Evolutionary conservation across 441 rosid genomes (phyloP), one percentile per base, ranked within the genome.

Genomic region (Syzygium syzygioides): DNA sequence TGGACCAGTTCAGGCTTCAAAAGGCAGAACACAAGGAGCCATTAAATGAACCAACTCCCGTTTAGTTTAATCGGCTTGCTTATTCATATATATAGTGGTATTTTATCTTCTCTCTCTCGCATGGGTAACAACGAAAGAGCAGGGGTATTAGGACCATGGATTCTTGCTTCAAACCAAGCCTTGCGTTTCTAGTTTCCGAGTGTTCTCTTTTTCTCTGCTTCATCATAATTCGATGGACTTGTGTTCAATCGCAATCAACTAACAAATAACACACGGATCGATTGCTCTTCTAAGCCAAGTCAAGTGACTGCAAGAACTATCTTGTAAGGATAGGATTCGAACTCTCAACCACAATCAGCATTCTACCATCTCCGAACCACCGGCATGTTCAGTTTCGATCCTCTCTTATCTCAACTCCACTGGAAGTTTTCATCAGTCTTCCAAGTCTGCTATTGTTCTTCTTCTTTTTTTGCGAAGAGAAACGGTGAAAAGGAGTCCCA

Each of bases 381-480:
- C 25, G 1, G 7, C 9, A 14, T 59, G 64, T 26, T 59, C 64
- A 26, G 64, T 59, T 59, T 59, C 64, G 13, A 12, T 59, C n/a
- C 64, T 59, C 30, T 59, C 30, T 11, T 11, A 9, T 59, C 15
- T 59, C 30, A 26, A 59, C 30, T 59, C 64, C 64, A 26, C n/a
- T 2, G 15, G 25, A 26, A 14, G 64, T 59, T 26, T 59, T 5
- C 30, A 26, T 12, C 7, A 26, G 64, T 59, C 64, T 59, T 59
- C 30, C 14, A 26, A 59, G 30, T 59, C 64, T 26, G 15, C 64
- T 5, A 11, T 5, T 26, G 48, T 68, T 34, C 26, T 34, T 68
- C 0, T 10, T 19, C 23, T 19, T 68, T 45, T 66, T 1, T 0
- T 19, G 79, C 26, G 48, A 34, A 0, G 79, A 19, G 14, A 71